Evolutionary conservation across 495 filamentous ascomycete genomes (phyloP), one percentile per base, ranked within the genome.

Genomic region (Talaromyces proteolyticus): DNA sequence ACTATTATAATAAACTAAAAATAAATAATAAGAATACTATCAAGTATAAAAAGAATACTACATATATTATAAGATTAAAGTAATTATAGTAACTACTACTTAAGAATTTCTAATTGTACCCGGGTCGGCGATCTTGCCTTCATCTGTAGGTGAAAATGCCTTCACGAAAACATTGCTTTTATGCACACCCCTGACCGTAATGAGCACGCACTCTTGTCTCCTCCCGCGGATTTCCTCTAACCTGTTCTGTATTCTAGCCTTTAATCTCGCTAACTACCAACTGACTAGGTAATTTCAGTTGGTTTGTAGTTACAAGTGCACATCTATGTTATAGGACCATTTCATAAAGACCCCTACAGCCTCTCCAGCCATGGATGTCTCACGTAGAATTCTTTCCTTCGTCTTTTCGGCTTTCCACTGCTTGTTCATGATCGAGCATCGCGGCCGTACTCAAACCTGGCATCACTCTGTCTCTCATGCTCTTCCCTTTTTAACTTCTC

Each of bases 21-120:
- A n/a, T n/a, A n/a, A n/a, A n/a, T n/a, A n/a, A n/a, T n/a, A n/a
- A n/a, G n/a, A n/a, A n/a, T n/a, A n/a, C n/a, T n/a, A n/a, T n/a
- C n/a, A n/a, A n/a, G n/a, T n/a, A n/a, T n/a, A n/a, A n/a, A n/a
- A n/a, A n/a, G n/a, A n/a, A n/a, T n/a, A n/a, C n/a, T n/a, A n/a
- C n/a, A n/a, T n/a, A n/a, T 20, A 55, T 29, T 20, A 55, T 52
- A 25, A 55, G 34, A 44, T 58, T 44, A 40, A 52, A 36, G 18
- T 56, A 52, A n/a, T n/a, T n/a, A n/a, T n/a, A n/a, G n/a, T n/a
- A n/a, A n/a, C n/a, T 51, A 16, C 29, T 34, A 8, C 29, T 10
- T 34, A 34, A 14, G 29, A 34, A 1, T 34, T 34, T 34, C 29
- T 10, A 10, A 34, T 34, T 34, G 29, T 34, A 34, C 14, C 29